These are phyloP conservation scores for Xylariaceae sp. DNA, from an alignment of 2,329 filamentous ascomycete species.

Conservation along the genomic window DNA sequence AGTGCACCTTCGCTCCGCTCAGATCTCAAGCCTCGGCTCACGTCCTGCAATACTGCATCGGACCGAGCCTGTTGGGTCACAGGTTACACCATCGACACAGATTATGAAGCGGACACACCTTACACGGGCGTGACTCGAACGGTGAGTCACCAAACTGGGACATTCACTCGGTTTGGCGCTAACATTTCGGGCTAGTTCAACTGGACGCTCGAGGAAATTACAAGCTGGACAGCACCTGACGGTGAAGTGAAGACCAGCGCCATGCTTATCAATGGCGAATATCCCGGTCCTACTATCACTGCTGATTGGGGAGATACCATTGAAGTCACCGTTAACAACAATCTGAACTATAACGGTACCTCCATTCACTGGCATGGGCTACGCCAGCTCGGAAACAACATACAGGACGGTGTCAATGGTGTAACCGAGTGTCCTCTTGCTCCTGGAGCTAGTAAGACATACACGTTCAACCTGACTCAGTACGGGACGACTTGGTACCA, in stretches of 20 bases:
- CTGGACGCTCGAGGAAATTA: slow-evolving; percentile 21
- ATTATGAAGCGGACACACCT: slow-evolving; percentile 24
- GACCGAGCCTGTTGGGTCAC: slow-evolving; percentile 26
- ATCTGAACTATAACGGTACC: slow-evolving; percentile 45
- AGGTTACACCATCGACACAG: slow-evolving; percentile 25
- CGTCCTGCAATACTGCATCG: slow-evolving; percentile 15
- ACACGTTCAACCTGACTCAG: slow-evolving; percentile 22
- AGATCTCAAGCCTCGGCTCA: not conserved
- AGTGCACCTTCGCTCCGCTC: not conserved
- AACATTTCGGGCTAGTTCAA: slow-evolving; percentile 15
- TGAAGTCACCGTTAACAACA: slow-evolving; percentile 66
- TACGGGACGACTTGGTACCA: slow-evolving; percentile 36
- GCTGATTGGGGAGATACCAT: slow-evolving; percentile 61
- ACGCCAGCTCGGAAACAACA: slow-evolving; percentile 34
- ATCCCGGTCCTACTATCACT: slow-evolving; percentile 63
- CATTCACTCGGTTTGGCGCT: not conserved
- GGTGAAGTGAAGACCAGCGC: slow-evolving; percentile 30
- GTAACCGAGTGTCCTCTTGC: slow-evolving; percentile 34
- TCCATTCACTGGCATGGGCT: slow-evolving; percentile 39
- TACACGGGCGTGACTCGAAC: slow-evolving; percentile 13
- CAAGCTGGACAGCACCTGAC: slow-evolving; percentile 25
- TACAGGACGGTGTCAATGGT: slow-evolving; percentile 35
- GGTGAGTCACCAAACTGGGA: slow-evolving; percentile 33
- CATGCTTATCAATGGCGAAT: slow-evolving; percentile 62
- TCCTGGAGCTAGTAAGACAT: slow-evolving; percentile 20